Conservation (phyloP, 805 yeast genomes). For the Ogataea degrootiae region DNA sequence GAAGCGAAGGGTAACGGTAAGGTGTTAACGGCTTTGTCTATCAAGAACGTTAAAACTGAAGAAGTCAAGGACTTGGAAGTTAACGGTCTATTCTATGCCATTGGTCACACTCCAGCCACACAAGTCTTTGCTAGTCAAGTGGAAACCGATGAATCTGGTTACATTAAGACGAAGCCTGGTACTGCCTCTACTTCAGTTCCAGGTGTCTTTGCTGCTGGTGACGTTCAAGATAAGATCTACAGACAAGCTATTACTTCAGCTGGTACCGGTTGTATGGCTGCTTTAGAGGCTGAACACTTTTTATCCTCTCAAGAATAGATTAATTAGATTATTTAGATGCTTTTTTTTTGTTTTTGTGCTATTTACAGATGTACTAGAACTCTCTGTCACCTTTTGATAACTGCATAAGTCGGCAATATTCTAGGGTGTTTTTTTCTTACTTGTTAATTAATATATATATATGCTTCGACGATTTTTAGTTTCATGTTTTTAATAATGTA, state of each 20-base stretch:
- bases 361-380: no score
- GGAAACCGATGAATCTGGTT: constrained; percentile 83
- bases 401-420: no score
- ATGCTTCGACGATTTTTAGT: no score
- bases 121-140: constrained; percentile 69
- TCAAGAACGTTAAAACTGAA: constrained; percentile 69
- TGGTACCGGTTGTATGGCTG: constrained; percentile 99
- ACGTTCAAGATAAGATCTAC: constrained; percentile 93
- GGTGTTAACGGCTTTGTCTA: constrained; percentile 57
- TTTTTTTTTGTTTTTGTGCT: no score
- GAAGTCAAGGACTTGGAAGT: constrained; percentile 67
- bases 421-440: no score
- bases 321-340: not conserved
- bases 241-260: constrained; percentile 99
- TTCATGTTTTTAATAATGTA: no score
- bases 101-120: constrained; percentile 97
- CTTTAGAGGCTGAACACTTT: constrained; percentile 86
- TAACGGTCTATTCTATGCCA: constrained; percentile 94
- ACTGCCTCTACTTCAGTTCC: constrained; percentile 76
- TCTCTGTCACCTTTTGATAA: no score
- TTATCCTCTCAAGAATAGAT: constrained; percentile 47
- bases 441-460: no score
- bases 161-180: constrained; percentile 87
- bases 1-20: constrained; percentile 96
- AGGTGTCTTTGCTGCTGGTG: constrained; percentile 98